Conservation (phyloP, 176 grass and related monocot genomes). For the Lolium multiflorum region DNA sequence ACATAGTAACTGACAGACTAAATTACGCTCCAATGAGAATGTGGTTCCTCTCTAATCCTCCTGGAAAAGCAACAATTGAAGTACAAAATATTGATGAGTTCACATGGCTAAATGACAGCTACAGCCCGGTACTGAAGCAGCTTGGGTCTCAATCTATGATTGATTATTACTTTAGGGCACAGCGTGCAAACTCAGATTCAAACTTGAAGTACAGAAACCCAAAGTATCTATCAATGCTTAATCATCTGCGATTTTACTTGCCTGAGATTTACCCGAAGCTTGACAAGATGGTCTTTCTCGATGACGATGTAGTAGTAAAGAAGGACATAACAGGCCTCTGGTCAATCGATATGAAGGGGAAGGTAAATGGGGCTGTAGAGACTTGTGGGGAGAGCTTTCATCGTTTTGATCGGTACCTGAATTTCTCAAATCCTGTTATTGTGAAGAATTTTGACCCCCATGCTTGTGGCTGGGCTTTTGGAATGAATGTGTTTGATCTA, state of each 20-base stretch:
- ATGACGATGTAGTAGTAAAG: slow-evolving; percentile 89
- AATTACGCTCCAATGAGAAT: slow-evolving; percentile 90
- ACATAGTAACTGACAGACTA: slow-evolving; percentile 88
- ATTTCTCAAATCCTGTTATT: slow-evolving; percentile 91
- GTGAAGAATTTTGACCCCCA: slow-evolving; percentile 73
- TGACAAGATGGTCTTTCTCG: slow-evolving; percentile 84
- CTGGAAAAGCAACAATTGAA: slow-evolving; percentile 73
- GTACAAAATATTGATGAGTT: slow-evolving; percentile 84
- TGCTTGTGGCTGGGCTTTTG: slow-evolving; percentile 89
- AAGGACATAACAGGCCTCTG: slow-evolving; percentile 80
- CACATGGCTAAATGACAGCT: slow-evolving; percentile 87
- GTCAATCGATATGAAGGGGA: slow-evolving; percentile 82
- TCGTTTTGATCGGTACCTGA: slow-evolving; percentile 77
- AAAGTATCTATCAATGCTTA: slow-evolving; percentile 89
- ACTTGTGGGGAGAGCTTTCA: slow-evolving; percentile 88
- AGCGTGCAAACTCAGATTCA: slow-evolving; percentile 64
- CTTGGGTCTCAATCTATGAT: slow-evolving; percentile 80
- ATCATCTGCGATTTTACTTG: slow-evolving; percentile 86
- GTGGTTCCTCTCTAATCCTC: slow-evolving; percentile 94
- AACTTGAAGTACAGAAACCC: slow-evolving; percentile 89
- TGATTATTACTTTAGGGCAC: slow-evolving; percentile 79
- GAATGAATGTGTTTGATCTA: slow-evolving; percentile 96
- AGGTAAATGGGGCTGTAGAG: slow-evolving; percentile 87
- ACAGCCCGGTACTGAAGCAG: slow-evolving; percentile 79
- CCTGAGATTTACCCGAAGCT: slow-evolving; percentile 89